Conservation (phyloP, 129 eudicot species). For the Apium graveolens region DNA sequence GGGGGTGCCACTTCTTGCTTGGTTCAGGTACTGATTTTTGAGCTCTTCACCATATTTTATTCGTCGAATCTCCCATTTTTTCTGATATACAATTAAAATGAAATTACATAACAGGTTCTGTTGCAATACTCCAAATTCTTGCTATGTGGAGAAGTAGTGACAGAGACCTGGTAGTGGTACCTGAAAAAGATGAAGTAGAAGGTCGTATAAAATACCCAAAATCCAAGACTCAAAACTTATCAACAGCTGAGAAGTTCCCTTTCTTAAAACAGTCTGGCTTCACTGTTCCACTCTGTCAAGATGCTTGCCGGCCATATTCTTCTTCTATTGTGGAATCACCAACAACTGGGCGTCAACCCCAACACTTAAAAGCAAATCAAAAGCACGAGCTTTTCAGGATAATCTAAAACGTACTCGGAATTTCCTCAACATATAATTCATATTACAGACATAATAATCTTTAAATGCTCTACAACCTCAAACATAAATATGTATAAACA, state of each 20-base stretch:
- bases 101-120: neutral
- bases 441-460: too few species aligned
- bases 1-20: too few species aligned
- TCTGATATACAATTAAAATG: neutral
- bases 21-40: too few species aligned
- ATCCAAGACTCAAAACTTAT: slow-evolving; percentile 88
- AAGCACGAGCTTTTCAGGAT: slow-evolving; percentile 75
- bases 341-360: slow-evolving; percentile 30
- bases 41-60: neutral
- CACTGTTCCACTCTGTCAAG: slow-evolving; percentile 45
- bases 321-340: slow-evolving; percentile 71
- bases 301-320: slow-evolving; percentile 60
- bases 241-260: slow-evolving; percentile 53
- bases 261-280: slow-evolving; percentile 46
- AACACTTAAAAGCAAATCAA: slow-evolving; percentile 83
- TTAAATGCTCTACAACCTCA: too few species aligned
- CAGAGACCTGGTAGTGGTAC: slow-evolving; percentile 34
- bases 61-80: neutral
- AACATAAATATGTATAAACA: too few species aligned
- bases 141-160: neutral
- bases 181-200: slow-evolving; percentile 91
- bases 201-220: slow-evolving; percentile 73
- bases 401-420: too few species aligned
- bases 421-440: too few species aligned
- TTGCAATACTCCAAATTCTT: neutral